Conservation (phyloP, 352 stramenopile species). For the Phytopythium aichiense region DNA sequence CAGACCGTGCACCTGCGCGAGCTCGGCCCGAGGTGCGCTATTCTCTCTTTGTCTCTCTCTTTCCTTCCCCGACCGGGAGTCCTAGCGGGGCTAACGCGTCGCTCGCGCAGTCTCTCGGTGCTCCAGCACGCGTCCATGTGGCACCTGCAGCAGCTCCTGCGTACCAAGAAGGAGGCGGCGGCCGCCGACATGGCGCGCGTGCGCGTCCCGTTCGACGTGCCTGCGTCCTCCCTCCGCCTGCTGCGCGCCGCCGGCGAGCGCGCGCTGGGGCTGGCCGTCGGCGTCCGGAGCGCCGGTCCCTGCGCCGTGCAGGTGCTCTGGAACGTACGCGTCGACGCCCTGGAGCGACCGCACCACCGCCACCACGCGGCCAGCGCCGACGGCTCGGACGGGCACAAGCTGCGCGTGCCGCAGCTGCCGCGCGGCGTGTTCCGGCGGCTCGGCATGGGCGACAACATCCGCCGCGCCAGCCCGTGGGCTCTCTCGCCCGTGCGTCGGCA, state of each 20-base stretch:
- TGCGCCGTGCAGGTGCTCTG: slow-evolving; percentile 35
- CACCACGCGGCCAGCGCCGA: background rate
- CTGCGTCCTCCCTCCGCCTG: slow-evolving; percentile 26
- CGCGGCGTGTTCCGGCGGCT: slow-evolving; percentile 1
- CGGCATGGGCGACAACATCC: slow-evolving; percentile 5
- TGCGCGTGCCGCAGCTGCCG: background rate
- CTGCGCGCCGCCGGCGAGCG: slow-evolving; percentile 2
- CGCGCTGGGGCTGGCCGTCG: slow-evolving; percentile 18
- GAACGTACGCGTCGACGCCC: slow-evolving; percentile 20
- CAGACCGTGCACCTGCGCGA: slow-evolving; percentile 21
- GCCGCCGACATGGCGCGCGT: slow-evolving; percentile 39
- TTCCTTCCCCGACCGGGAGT: no score
- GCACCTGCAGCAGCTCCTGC: slow-evolving; percentile 62
- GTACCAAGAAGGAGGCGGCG: slow-evolving; percentile 30
- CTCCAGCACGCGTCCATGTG: slow-evolving; percentile 51
- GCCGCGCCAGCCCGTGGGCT: slow-evolving; percentile 13
- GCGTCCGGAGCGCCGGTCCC: slow-evolving; percentile 15
- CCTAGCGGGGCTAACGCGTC: background rate
- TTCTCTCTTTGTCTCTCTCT: no score
- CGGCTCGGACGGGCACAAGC: background rate
- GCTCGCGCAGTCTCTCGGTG: slow-evolving; percentile 29
- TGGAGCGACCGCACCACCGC: slow-evolving; percentile 11
- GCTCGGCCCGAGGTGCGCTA: slow-evolving; percentile 19
- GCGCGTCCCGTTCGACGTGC: slow-evolving; percentile 39
- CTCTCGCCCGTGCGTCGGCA: slow-evolving; percentile 21